A percentile compares a stretch with the other conserved stretches of the same genome.
These are phyloP conservation scores for Cichorium intybus DNA, from an alignment of 140 eudicot genomes.

Conservation along the genomic window DNA sequence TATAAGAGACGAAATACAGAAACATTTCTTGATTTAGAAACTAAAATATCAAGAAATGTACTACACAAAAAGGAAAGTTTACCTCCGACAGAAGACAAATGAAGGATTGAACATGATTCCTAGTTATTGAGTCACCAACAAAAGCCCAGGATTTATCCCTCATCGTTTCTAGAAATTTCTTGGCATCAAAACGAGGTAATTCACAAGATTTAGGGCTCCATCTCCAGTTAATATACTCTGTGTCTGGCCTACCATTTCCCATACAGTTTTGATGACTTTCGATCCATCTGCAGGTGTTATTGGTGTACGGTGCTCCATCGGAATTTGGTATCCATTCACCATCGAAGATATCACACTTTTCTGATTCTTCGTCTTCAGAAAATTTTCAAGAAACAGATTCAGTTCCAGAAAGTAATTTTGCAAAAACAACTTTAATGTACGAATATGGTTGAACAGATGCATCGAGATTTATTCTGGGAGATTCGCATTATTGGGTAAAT, in stretches of 20 bases:
- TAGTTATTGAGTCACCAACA: conserved; percentile 83
- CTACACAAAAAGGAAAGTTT: conserved; percentile 12
- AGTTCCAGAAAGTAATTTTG: too few species aligned
- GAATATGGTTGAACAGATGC: too few species aligned
- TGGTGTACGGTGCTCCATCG: conserved; percentile 68
- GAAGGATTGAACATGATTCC: conserved; percentile 89
- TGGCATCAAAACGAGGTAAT: too few species aligned
- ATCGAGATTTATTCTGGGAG: neutral
- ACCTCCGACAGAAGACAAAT: conserved; percentile 82
- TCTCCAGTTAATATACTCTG: conserved; percentile 77
- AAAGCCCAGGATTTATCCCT: conserved; percentile 84
- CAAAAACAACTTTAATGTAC: too few species aligned
- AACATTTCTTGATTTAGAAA: too few species aligned
- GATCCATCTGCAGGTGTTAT: conserved; percentile 66
- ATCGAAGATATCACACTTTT: conserved; percentile 50
- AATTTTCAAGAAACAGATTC: neutral
- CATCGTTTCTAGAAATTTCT: conserved; percentile 73
- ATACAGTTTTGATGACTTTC: conserved; percentile 82
- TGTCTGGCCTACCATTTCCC: conserved; percentile 85
- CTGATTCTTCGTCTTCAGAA: conserved; percentile 39
- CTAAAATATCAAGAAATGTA: conserved; percentile 15
- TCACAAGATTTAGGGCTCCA: conserved; percentile 88
- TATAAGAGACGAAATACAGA: conserved; percentile 21
- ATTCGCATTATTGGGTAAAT: neutral
- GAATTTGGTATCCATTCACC: conserved; percentile 79